Base-by-base conservation (phyloP, 2,329 filamentous ascomycete genomes). In the Lasiodiplodia theobromae region DNA sequence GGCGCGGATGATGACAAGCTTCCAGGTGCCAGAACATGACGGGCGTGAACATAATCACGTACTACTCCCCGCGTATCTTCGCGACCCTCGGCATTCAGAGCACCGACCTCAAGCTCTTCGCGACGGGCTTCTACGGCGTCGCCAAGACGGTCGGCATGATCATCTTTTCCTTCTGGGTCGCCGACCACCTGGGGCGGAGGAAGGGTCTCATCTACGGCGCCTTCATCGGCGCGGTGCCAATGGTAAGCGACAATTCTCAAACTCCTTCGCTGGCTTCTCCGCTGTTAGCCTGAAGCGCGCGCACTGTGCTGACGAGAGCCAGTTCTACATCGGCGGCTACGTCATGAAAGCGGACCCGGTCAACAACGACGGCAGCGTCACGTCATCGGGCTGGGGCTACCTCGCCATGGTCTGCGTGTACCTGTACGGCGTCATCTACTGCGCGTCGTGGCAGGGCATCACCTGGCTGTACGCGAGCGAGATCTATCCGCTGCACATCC, bases 351-450 rank as follows among this genome's bases (percentile, higher is more conserved):
- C 82, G 2, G 82, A 86, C 60, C 85, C 85, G 0, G 84, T 85
- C 51, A 77, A 75, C 0, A 78, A 78, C 2, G 85, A 84, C 8
- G 75, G 78, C 14, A 34, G 31, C 31, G 73, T 82, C 1, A 77
- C 80, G 6, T 82, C 83, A 0, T 74, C 80, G 7, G 82, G 81
- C 3, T 85, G 84, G 68, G 86, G 85, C 0, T 82, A 84, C 68
- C 80, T 85, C 16, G 85, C 86, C 8, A 86, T 85, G 38, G 85
- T 85, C 2, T 85, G 84, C 73, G 83, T 87, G 28, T 87, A 87
- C 77, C 77, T 87, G 0, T 87, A 86, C 70, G 85, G 81, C 1
- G 80, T 86, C 54, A 86, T 86, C 71, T 86, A 86, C 58, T 85
- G 79, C 63, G 79, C 80, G 0, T 81, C 79, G 1, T 82, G 81